Evolutionary conservation across 306 rosid species (phyloP).

Genomic region (Castanea sativa): DNA sequence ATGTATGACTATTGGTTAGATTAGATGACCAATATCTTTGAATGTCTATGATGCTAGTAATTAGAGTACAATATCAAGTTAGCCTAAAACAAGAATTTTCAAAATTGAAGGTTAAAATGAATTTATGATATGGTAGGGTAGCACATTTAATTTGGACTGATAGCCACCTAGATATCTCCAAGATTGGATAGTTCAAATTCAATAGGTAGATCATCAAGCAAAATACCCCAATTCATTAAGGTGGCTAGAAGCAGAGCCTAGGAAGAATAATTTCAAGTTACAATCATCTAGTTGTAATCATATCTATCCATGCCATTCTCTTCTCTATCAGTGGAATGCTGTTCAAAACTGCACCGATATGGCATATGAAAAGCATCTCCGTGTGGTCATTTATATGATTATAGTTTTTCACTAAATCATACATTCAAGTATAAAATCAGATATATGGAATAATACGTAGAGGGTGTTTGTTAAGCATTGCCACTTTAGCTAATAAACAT

Average conservation of each 20-base stretch:
- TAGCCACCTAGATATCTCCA: neutral
- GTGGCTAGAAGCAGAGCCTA: too few species aligned
- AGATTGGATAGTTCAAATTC: neutral
- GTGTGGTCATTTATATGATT: too few species aligned
- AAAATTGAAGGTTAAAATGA: neutral
- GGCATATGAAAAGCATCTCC: neutral
- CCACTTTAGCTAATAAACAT: neutral
- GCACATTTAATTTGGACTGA: neutral
- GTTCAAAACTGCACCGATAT: neutral
- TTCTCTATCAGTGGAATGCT: neutral
- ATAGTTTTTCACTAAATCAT: neutral
- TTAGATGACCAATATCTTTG: neutral
- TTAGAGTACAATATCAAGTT: neutral
- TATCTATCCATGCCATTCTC: neutral
- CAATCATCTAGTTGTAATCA: too few species aligned
- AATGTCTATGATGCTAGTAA: constrained; percentile 8
- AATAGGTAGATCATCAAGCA: too few species aligned
- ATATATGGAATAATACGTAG: neutral
- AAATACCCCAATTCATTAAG: too few species aligned
- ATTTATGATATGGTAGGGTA: neutral
- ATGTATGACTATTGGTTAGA: constrained; percentile 23
- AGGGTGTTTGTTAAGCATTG: neutral
- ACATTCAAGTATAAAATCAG: neutral
- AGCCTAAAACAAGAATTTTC: neutral
- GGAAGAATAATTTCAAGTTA: too few species aligned